phyloP scores from a whole-genome alignment of 2,329 filamentous ascomycete species.

The Neurospora crassa region DNA sequence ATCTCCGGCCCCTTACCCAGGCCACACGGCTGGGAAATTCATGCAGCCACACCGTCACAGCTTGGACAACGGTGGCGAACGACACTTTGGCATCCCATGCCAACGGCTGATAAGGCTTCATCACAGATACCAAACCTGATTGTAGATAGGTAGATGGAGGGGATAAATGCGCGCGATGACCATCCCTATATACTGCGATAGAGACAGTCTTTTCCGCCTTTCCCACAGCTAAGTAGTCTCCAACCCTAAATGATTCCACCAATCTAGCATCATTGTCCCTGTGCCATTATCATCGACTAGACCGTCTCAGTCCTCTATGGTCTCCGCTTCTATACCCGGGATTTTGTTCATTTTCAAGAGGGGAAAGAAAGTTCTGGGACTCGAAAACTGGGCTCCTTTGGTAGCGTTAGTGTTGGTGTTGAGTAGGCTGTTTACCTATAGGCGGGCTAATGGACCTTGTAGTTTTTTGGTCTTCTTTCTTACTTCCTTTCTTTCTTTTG shows the following conservation, averaged over 20 bases:
- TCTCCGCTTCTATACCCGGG: constrained; percentile 28
- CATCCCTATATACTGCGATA: not conserved
- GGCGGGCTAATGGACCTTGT: constrained; percentile 13
- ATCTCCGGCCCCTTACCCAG: not conserved
- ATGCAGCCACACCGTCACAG: not conserved
- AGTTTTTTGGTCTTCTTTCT: not conserved
- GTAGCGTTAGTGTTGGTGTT: constrained; percentile 24
- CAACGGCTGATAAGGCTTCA: not conserved
- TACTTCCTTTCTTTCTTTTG: not conserved
- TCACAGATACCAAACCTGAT: not conserved
- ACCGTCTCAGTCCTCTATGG: constrained; percentile 22
- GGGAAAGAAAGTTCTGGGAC: constrained; percentile 14
- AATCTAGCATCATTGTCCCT: constrained; percentile 17
- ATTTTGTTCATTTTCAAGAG: constrained; percentile 17
- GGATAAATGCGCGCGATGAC: not conserved
- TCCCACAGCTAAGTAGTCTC: constrained; percentile 5
- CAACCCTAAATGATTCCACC: constrained; percentile 11
- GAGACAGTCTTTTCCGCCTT: not conserved
- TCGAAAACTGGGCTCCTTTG: constrained; percentile 28
- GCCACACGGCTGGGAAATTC: not conserved
- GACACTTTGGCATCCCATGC: not conserved
- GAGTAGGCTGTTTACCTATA: constrained; percentile 12
- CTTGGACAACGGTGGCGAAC: not conserved
- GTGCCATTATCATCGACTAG: constrained; percentile 15
- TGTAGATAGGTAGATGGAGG: not conserved